phyloP scores from a whole-genome alignment of 768 basidiomycete species.

The Lentinula edodes region DNA sequence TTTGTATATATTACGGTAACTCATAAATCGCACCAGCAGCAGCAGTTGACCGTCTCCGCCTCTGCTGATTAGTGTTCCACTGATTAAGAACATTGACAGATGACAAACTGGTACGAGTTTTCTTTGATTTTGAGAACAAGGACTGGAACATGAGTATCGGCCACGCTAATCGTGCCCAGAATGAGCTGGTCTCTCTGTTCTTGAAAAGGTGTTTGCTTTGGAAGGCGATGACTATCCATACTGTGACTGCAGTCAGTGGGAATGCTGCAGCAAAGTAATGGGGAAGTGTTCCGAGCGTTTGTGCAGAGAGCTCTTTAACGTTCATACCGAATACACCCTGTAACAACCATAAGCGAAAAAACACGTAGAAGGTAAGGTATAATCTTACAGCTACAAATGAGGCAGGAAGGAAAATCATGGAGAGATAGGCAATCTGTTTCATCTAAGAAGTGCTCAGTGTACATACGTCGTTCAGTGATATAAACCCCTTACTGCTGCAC shows the following conservation, averaged over 20 bases:
- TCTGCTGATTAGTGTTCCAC: not conserved
- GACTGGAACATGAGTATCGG: not conserved
- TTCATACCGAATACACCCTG: slow-evolving; percentile 62
- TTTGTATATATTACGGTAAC: not conserved
- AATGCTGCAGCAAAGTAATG: slow-evolving; percentile 40
- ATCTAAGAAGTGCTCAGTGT: slow-evolving; percentile 22
- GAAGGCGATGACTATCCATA: slow-evolving; percentile 53
- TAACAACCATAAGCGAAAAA: not conserved
- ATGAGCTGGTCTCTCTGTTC: not conserved
- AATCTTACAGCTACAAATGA: slow-evolving; percentile 39
- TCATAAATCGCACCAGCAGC: not conserved
- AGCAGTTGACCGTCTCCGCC: not conserved
- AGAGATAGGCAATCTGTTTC: slow-evolving; percentile 57
- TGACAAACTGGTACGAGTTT: not conserved
- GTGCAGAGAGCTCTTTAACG: slow-evolving; percentile 32
- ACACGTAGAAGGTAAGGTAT: not conserved
- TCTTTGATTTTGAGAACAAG: not conserved
- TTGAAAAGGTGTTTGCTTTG: slow-evolving; percentile 29
- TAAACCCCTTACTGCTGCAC: not conserved
- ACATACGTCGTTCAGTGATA: not conserved
- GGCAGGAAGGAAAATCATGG: slow-evolving; percentile 58
- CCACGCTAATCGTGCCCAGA: slow-evolving; percentile 8
- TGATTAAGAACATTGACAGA: not conserved
- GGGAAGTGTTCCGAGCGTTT: slow-evolving; percentile 30
- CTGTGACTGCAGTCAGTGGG: slow-evolving; percentile 40